Evolutionary conservation across 805 yeast genomes (phyloP).

Genomic region (Barnettozyma vustinii): DNA sequence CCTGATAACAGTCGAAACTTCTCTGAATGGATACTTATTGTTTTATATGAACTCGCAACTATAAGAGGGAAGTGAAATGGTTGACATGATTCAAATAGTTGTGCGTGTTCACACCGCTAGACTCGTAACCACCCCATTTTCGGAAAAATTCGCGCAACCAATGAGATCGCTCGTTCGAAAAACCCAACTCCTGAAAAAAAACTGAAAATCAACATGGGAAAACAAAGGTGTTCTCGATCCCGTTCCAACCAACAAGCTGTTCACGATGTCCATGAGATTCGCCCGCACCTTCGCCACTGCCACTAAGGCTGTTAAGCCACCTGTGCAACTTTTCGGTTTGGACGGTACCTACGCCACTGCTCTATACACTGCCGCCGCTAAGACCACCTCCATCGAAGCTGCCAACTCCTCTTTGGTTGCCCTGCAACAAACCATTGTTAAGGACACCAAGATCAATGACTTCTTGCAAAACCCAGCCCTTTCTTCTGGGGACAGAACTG

Average conservation of each 20-base stretch:
- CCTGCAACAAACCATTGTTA: constrained; percentile 47
- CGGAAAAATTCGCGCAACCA: constrained; percentile 9
- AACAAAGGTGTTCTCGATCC: not conserved
- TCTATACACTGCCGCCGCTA: constrained; percentile 84
- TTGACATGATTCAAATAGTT: too few species aligned
- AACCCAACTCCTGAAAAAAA: not conserved
- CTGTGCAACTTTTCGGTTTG: constrained; percentile 89
- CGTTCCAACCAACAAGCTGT: constrained; percentile 6
- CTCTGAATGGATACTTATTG: too few species aligned
- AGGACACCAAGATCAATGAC: constrained; percentile 58
- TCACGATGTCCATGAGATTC: constrained; percentile 50
- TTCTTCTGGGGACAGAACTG: constrained; percentile 64
- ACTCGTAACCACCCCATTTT: not conserved
- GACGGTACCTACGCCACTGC: constrained; percentile 98
- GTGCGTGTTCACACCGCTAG: not conserved
- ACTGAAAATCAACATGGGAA: constrained; percentile 2
- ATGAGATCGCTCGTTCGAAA: constrained; percentile 4
- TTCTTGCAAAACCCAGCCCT: constrained; percentile 81
- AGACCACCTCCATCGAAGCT: constrained; percentile 68
- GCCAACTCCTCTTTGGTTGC: constrained; percentile 60
- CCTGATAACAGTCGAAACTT: too few species aligned
- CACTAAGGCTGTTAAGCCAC: constrained; percentile 64
- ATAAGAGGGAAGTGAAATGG: too few species aligned
- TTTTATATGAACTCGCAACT: too few species aligned
- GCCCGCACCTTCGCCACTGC: constrained; percentile 72